phyloP scores from a whole-genome alignment of 225 moss, liverwort and hornwort species.

The Neckera pumila region DNA sequence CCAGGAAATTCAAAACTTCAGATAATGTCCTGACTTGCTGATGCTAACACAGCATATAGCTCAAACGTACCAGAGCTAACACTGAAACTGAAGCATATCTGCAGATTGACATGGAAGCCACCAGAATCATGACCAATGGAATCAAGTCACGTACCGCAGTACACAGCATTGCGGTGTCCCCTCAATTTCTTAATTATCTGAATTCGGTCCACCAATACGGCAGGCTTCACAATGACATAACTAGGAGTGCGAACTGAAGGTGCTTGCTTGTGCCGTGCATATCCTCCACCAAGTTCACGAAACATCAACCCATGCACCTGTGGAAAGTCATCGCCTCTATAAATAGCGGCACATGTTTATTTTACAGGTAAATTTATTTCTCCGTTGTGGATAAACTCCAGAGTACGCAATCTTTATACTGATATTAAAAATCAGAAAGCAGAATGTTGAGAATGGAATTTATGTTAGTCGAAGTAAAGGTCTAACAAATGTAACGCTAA shows the following conservation, averaged over 20 bases:
- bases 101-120: neutral
- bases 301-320: slow-evolving; percentile 88
- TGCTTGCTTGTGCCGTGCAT: slow-evolving; percentile 78
- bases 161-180: slow-evolving; percentile 96
- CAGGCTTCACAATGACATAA: slow-evolving; percentile 88
- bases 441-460: neutral
- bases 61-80: neutral
- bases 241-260: slow-evolving; percentile 84
- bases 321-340: neutral
- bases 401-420: neutral
- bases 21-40: neutral
- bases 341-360: neutral
- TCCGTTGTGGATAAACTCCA: neutral
- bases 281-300: slow-evolving; percentile 92
- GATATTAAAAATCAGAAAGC: neutral
- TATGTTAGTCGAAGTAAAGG: neutral
- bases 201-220: slow-evolving; percentile 74
- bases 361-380: neutral
- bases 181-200: slow-evolving; percentile 79
- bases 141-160: slow-evolving; percentile 68
- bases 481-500: neutral
- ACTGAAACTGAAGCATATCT: neutral
- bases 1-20: neutral
- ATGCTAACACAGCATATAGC: neutral
- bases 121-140: neutral